A percentile compares a stretch with the other conserved stretches of the same genome.
Evolutionary conservation across 371 early-diverging fungal species (phyloP).

Genomic region (Nematocida sp.): DNA sequence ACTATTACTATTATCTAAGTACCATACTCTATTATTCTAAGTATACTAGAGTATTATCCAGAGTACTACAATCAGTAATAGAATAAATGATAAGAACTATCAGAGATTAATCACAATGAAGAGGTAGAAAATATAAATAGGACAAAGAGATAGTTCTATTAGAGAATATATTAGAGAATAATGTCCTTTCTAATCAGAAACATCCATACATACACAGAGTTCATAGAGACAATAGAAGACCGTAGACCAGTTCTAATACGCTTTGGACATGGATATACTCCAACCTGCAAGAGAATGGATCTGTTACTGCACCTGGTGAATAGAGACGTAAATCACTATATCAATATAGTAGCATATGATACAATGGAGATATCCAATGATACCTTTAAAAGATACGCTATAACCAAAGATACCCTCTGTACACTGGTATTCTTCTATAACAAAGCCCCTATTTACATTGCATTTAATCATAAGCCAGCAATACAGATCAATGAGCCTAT

Average conservation of each 20-base stretch:
- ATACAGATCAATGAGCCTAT: neutral
- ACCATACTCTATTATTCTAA: no score
- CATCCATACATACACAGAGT: neutral
- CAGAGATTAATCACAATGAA: no score
- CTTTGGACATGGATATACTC: slow-evolving; percentile 14
- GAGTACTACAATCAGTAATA: no score
- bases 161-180: neutral
- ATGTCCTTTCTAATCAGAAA: slow-evolving; percentile 40
- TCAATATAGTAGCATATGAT: slow-evolving; percentile 30
- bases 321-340: neutral
- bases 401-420: neutral
- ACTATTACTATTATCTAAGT: no score
- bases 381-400: neutral
- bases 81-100: no score
- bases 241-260: slow-evolving; percentile 21
- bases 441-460: neutral
- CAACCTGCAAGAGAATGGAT: slow-evolving; percentile 3
- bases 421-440: slow-evolving; percentile 26
- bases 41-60: no score
- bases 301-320: neutral
- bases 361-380: slow-evolving; percentile 4
- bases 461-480: slow-evolving; percentile 9
- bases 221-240: neutral
- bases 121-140: slow-evolving; percentile 16
- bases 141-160: neutral